Percentiles rank a stretch among this genome's conserved stretches.
phyloP scores from a whole-genome alignment of 1,139 yeast genomes.

The Cylindricascospora bacillispora region DNA sequence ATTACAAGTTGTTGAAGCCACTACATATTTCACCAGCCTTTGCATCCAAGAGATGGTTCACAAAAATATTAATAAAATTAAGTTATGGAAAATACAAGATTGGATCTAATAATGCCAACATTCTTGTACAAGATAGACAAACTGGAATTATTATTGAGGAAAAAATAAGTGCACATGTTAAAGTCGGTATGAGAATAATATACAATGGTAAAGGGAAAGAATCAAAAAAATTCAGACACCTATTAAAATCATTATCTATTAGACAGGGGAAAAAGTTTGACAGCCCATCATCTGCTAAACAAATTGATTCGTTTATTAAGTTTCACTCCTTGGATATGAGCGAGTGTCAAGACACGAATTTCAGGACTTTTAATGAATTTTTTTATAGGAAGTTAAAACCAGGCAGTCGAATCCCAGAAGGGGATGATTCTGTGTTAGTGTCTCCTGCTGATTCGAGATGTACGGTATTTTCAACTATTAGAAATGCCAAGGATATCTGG shows the following conservation, averaged over 20 bases:
- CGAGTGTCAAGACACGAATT: conserved; percentile 50
- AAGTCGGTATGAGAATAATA: conserved; percentile 72
- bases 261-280: conserved; percentile 84
- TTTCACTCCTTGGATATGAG: conserved; percentile 66
- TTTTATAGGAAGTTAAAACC: conserved; percentile 70
- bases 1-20: conserved; percentile 50
- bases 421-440: conserved; percentile 39
- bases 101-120: conserved; percentile 89
- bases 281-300: conserved; percentile 46
- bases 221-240: conserved; percentile 39
- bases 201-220: conserved; percentile 64
- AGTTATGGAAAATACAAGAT: conserved; percentile 80
- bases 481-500: conserved; percentile 71
- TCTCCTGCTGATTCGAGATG: conserved; percentile 90
- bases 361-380: conserved; percentile 72
- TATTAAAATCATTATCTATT: conserved; percentile 53
- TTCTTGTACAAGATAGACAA: conserved; percentile 79
- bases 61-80: conserved; percentile 66
- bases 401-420: conserved; percentile 59
- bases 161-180: conserved; percentile 78
- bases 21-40: conserved; percentile 68
- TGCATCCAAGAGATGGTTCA: conserved; percentile 84
- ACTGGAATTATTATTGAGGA: conserved; percentile 86
- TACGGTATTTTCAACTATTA: conserved; percentile 50
- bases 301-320: conserved; percentile 65